Base-by-base conservation (phyloP, 768 basidiomycete genomes). In the Saitozyma podzolica region DNA sequence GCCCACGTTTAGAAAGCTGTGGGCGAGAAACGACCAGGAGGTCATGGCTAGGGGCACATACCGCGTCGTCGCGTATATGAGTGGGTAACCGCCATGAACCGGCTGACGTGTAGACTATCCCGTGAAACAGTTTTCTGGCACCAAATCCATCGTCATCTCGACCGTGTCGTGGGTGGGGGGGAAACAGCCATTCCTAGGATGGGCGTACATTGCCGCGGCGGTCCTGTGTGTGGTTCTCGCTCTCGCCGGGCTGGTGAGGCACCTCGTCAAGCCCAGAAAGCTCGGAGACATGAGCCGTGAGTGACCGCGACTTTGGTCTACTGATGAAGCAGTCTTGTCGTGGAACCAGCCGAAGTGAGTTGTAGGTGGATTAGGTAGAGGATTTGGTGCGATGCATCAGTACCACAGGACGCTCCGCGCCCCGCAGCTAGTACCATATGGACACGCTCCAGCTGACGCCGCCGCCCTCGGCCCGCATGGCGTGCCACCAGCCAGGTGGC, bases 161-260 rank as follows among this genome's bases (percentile, higher is more conserved):
- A 98, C 95, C 3, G 92, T 96, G 13, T 92, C 94, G 1, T 98
- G 95, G 94, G 92, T 96, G 76, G 96, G 96, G 10, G 96, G 96
- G 47, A 94, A 95, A 82, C 97, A 99, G 72, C 88, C 93, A 0
- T 99, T 99, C 87, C 84, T 99, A 17, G 96, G 96, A 8, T 98
- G 94, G 92, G 91, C 93, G 2, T 99, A 99, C 74, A 88, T 99
- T 50, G 94, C 88, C 14, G 86, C 92, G 0, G 87, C 94, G 1
- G 86, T 84, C 16, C 83, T 97, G 14, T 97, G 96, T 76, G 87
- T 97, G 16, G 82, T 91, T 11, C 85, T 99, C 48, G 93, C 91
- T 29, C 79, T 98, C 54, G 84, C 87, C 29, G 92, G 96, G 29
- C 90, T 92, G n/a, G 85, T 90, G 54, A 86, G 93, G 62, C 95